Conservation (phyloP, 2,329 filamentous ascomycete species). For the Emericellopsis cladophorae region DNA sequence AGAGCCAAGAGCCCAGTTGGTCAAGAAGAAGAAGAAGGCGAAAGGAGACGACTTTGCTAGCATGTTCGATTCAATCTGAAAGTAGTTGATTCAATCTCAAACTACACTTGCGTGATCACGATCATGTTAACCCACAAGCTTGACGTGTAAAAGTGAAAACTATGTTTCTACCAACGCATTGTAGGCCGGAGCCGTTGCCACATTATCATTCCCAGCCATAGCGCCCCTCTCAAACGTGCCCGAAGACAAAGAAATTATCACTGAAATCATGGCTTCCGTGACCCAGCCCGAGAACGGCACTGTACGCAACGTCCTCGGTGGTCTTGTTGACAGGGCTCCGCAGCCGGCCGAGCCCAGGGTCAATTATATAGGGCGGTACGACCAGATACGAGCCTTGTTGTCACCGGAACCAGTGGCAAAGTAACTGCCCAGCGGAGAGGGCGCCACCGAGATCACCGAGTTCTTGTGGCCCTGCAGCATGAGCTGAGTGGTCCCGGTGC, state of each 20-base stretch:
- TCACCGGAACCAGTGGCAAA: constrained; percentile 97
- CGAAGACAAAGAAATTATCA: no score
- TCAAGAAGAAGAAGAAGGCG: constrained; percentile 38
- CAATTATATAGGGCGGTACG: constrained; percentile 45
- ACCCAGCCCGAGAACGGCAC: no score
- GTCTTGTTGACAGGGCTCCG: background rate
- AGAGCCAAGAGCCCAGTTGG: constrained; percentile 21
- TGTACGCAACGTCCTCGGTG: background rate
- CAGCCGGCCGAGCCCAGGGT: background rate
- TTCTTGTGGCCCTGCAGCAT: constrained; percentile 99
- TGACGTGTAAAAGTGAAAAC: no score
- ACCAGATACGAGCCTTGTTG: constrained; percentile 97
- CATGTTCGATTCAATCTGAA: constrained; percentile 48
- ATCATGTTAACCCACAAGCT: no score
- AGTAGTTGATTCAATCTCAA: no score
- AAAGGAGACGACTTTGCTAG: constrained; percentile 58
- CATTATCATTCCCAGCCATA: no score
- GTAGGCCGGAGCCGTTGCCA: no score
- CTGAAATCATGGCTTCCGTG: no score
- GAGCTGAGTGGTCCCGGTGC: constrained; percentile 84
- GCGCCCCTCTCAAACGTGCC: no score
- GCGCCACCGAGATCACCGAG: constrained; percentile 93
- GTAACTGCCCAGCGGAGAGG: constrained; percentile 73
- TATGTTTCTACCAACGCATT: no score
- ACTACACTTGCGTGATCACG: no score